A percentile compares a stretch with the other conserved stretches of the same genome.
Evolutionary conservation across 345 rosid genomes (phyloP).

Genomic region (Fremontodendron californicum): DNA sequence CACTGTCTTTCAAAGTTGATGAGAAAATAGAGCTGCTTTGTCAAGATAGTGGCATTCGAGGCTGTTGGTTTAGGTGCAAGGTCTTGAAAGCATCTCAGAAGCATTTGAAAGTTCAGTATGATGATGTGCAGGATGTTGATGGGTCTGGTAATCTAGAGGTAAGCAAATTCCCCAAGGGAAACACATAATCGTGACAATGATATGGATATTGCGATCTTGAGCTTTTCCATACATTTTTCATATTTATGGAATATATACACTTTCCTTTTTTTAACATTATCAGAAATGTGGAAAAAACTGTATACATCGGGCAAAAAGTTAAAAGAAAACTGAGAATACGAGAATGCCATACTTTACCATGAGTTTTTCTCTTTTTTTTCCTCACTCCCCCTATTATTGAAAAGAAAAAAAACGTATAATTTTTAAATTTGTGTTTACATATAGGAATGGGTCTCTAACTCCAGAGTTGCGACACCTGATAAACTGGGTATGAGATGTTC

Average conservation of each 20-base stretch:
- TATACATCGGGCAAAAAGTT: neutral
- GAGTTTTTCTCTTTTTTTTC: neutral
- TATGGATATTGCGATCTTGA: neutral
- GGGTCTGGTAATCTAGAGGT: slow-evolving; percentile 40
- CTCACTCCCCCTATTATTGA: neutral
- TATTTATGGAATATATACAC: neutral
- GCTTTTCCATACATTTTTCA: neutral
- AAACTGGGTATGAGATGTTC: slow-evolving; percentile 40
- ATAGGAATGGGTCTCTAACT: slow-evolving; percentile 48
- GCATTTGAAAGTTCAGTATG: slow-evolving; percentile 35
- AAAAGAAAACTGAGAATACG: neutral
- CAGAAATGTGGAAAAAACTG: neutral
- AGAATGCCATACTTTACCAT: neutral
- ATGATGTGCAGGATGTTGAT: slow-evolving; percentile 40
- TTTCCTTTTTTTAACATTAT: neutral
- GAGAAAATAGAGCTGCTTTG: slow-evolving; percentile 45
- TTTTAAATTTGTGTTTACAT: neutral
- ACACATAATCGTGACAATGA: neutral
- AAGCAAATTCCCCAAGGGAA: slow-evolving; percentile 10
- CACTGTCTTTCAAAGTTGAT: slow-evolving; percentile 15
- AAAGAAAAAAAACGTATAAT: neutral
- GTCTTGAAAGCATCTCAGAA: slow-evolving; percentile 26
- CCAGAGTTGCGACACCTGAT: slow-evolving; percentile 36
- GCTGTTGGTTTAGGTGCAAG: slow-evolving; percentile 57
- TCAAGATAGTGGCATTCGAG: slow-evolving; percentile 53